These are phyloP conservation scores for Colletotrichum lini DNA, from an alignment of 2,329 filamentous ascomycete genomes.

Conservation along the genomic window DNA sequence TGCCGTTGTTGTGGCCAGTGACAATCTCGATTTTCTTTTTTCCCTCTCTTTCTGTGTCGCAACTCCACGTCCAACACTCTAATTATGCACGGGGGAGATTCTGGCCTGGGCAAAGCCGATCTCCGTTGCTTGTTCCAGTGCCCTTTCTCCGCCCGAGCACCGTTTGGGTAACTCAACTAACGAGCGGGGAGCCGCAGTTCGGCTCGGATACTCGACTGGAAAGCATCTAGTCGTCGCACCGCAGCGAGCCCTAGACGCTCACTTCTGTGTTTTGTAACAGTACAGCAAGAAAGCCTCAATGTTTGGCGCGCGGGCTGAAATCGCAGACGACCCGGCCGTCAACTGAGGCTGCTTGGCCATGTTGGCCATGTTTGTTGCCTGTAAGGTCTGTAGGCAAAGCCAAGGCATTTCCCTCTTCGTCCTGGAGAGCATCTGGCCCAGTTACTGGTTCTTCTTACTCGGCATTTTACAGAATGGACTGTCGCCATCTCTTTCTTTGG, in stretches of 20 bases:
- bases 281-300: background rate
- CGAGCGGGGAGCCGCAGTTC: background rate
- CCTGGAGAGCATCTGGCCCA: background rate
- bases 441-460: no score
- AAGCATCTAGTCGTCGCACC: background rate
- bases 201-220: background rate
- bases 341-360: background rate
- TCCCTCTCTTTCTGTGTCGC: background rate
- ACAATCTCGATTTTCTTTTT: background rate
- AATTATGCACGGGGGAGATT: slow-evolving; percentile 14
- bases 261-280: no score
- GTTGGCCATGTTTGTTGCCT: background rate
- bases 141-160: slow-evolving; percentile 20
- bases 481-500: background rate
- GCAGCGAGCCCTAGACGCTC: background rate
- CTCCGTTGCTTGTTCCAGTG: slow-evolving; percentile 32
- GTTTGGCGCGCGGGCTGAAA: background rate
- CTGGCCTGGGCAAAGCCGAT: slow-evolving; percentile 23
- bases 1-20: background rate
- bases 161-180: slow-evolving; percentile 14
- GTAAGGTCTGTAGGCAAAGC: background rate
- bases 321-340: no score
- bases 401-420: background rate
- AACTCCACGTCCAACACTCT: slow-evolving; percentile 27
- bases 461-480: background rate